Evolutionary conservation across 257 asterid genomes (phyloP).

Genomic region (Leonotis leonurus): DNA sequence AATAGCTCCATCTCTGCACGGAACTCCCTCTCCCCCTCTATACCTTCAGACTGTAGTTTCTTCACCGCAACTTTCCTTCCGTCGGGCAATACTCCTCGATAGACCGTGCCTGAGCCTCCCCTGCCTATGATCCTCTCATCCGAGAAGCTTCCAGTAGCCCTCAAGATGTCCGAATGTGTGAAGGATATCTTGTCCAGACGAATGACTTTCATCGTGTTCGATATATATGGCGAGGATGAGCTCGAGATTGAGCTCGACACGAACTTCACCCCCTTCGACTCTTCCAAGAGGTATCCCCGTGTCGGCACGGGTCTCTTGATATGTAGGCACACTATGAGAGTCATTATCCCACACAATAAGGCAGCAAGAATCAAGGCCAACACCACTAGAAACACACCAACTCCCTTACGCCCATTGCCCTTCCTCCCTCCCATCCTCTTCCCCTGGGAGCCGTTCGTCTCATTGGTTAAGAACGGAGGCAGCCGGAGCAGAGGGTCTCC

Average conservation of each 20-base stretch:
- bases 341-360: conserved; percentile 49
- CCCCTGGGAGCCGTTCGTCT: conserved; percentile 10
- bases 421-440: neutral
- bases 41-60: conserved; percentile 69
- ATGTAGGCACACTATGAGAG: conserved; percentile 45
- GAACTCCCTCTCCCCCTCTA: conserved; percentile 83
- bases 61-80: conserved; percentile 83
- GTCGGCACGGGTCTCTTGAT: conserved; percentile 42
- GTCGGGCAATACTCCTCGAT: conserved; percentile 72
- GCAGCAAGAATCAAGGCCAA: conserved; percentile 46
- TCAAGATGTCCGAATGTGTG: conserved; percentile 77
- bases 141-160: conserved; percentile 69
- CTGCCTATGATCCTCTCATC: conserved; percentile 71
- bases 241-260: conserved; percentile 51
- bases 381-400: conserved; percentile 38
- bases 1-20: conserved; percentile 87
- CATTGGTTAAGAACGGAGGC: conserved; percentile 53
- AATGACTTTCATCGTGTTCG: conserved; percentile 55
- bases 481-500: conserved; percentile 64
- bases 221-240: conserved; percentile 64
- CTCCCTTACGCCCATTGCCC: conserved; percentile 9
- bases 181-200: conserved; percentile 72
- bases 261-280: conserved; percentile 39
- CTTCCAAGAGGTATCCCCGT: conserved; percentile 41
- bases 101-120: conserved; percentile 87